Evolutionary conservation across 2,329 filamentous ascomycete genomes (phyloP).

Genomic region (Penicillium sp.): DNA sequence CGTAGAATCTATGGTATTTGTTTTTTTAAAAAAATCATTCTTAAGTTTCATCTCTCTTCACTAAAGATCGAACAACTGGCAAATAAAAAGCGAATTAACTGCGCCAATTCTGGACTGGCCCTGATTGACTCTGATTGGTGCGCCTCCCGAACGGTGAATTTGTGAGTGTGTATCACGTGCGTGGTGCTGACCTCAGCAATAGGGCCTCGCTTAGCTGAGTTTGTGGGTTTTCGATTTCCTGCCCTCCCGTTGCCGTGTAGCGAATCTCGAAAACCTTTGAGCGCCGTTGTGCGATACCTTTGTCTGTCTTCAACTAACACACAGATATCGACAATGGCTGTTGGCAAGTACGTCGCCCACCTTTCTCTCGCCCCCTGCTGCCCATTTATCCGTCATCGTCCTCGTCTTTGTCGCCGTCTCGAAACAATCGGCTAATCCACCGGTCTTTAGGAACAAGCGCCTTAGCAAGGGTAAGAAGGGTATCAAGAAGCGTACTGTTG

Average conservation of each 20-base stretch:
- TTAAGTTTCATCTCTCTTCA: no score
- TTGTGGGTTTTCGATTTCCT: conserved; percentile 50
- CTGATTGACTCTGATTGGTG: not conserved
- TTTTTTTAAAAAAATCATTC: no score
- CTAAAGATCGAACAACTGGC: no score
- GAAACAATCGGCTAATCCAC: conserved; percentile 22
- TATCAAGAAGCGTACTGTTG: conserved; percentile 98
- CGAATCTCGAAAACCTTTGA: conserved; percentile 44
- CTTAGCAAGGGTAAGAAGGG: conserved; percentile 99
- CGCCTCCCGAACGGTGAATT: not conserved
- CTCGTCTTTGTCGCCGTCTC: conserved; percentile 5
- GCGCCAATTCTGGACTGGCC: no score
- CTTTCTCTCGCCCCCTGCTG: conserved; percentile 10
- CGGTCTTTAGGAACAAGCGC: conserved; percentile 86
- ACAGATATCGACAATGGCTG: conserved; percentile 72
- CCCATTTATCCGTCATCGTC: conserved; percentile 3
- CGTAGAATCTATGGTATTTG: no score
- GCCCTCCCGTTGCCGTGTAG: conserved; percentile 40
- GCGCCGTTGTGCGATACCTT: conserved; percentile 45
- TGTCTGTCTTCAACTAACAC: conserved; percentile 47
- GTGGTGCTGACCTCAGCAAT: conserved; percentile 35
- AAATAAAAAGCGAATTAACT: no score
- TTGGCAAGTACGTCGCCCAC: conserved; percentile 69
- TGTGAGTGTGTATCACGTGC: conserved; percentile 26
- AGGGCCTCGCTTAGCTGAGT: conserved; percentile 50